Percentiles rank a stretch among this genome's conserved stretches.
Conservation (phyloP, 768 basidiomycete genomes). For the Daedaleopsis nitida region DNA sequence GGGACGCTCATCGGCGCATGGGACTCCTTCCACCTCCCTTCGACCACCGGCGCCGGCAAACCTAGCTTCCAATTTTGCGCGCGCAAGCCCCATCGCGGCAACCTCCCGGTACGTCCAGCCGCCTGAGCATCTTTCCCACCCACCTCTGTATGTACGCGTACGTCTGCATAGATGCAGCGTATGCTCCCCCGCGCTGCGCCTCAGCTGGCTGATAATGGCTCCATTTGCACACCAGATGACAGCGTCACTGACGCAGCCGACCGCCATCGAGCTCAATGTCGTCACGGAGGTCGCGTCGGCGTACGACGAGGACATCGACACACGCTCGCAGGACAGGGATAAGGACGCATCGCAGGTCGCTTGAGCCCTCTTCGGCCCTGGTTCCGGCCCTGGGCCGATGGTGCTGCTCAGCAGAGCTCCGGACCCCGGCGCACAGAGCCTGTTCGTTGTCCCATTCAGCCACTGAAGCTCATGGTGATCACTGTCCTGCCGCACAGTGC, state of each 20-base stretch:
- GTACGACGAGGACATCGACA: not conserved
- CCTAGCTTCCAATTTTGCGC: too few relatives aligned
- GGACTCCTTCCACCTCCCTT: not conserved
- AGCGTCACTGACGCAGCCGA: not conserved
- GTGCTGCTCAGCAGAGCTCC: not conserved
- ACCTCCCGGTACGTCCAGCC: not conserved
- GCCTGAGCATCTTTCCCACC: too few relatives aligned
- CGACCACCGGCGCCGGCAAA: too few relatives aligned
- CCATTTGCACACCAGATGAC: not conserved
- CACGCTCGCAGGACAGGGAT: not conserved
- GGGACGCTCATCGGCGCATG: not conserved
- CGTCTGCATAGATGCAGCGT: not conserved
- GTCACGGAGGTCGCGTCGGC: not conserved
- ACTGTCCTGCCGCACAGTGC: too few relatives aligned
- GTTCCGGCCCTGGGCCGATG: not conserved
- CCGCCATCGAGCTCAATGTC: slow-evolving; percentile 7
- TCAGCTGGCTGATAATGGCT: too few relatives aligned
- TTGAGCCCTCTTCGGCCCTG: too few relatives aligned
- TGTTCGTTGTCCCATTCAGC: too few relatives aligned
- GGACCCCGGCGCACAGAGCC: too few relatives aligned
- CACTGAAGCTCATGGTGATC: too few relatives aligned
- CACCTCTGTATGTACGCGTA: too few relatives aligned
- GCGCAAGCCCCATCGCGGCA: not conserved
- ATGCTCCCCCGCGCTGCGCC: too few relatives aligned
- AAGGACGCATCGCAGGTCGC: not conserved